phyloP scores from a whole-genome alignment of 2,329 filamentous ascomycete genomes.

The Fusarium temperatum region DNA sequence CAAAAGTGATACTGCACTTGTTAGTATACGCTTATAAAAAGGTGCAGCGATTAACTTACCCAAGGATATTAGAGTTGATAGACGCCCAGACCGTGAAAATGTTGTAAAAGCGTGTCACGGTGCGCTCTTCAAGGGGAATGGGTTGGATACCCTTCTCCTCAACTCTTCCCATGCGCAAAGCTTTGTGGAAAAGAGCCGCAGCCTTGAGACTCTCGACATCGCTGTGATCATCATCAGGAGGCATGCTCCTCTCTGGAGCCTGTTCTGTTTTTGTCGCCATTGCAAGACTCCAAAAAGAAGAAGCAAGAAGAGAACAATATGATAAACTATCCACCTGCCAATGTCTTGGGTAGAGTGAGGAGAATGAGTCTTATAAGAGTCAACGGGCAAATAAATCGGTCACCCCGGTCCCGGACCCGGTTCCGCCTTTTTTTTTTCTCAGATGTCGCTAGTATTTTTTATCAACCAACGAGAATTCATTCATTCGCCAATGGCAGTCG shows the following conservation, averaged over 20 bases:
- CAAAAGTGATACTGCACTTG: slow-evolving; percentile 64
- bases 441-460: slow-evolving; percentile 5
- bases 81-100: slow-evolving; percentile 60
- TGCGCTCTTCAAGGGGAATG: slow-evolving; percentile 53
- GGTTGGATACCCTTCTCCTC: slow-evolving; percentile 57
- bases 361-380: slow-evolving; percentile 23
- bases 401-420: slow-evolving; percentile 31
- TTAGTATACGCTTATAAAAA: neutral
- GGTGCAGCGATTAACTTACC: slow-evolving; percentile 43
- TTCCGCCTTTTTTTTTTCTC: slow-evolving; percentile 26
- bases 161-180: slow-evolving; percentile 51
- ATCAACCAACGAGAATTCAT: slow-evolving; percentile 1
- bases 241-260: slow-evolving; percentile 20
- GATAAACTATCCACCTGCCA: neutral
- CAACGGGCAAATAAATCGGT: slow-evolving; percentile 23
- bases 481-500: slow-evolving; percentile 25
- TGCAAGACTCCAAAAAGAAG: neutral
- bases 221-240: slow-evolving; percentile 40
- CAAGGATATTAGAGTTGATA: slow-evolving; percentile 58
- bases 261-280: slow-evolving; percentile 20
- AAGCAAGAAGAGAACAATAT: neutral
- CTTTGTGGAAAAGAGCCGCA: slow-evolving; percentile 43
- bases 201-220: slow-evolving; percentile 41
- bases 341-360: neutral
- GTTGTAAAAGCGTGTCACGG: slow-evolving; percentile 52